Evolutionary conservation across 2,329 filamentous ascomycete genomes (phyloP).

Genomic region (Trichoderma sp.): DNA sequence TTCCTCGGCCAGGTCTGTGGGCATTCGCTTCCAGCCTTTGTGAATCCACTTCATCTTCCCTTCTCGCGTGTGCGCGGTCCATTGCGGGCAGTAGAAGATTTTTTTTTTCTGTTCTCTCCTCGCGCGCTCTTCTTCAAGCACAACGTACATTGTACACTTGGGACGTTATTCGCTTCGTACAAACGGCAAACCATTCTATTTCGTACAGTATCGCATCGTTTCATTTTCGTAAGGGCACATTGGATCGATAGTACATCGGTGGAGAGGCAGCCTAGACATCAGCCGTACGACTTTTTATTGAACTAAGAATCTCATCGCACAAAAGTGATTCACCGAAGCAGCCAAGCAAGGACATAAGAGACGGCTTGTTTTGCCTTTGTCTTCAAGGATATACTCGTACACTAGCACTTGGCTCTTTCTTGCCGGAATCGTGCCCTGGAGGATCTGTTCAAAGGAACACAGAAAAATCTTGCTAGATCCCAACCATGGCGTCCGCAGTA

Average conservation of each 20-base stretch:
- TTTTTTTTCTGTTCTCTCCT: slow-evolving; percentile 23
- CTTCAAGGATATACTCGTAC: slow-evolving; percentile 14
- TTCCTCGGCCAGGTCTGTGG: slow-evolving; percentile 11
- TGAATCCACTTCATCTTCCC: slow-evolving; percentile 22
- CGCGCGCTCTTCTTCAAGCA: slow-evolving; percentile 24
- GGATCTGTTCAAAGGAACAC: slow-evolving; percentile 6
- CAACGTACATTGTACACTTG: slow-evolving; percentile 28
- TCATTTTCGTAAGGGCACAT: slow-evolving; percentile 24
- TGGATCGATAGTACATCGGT: slow-evolving; percentile 24
- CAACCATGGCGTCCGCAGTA: slow-evolving; percentile 81
- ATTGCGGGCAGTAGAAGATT: slow-evolving; percentile 30
- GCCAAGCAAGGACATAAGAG: slow-evolving; percentile 5
- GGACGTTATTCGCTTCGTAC: slow-evolving; percentile 27
- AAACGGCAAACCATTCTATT: slow-evolving; percentile 20
- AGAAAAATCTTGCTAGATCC: slow-evolving; percentile 29
- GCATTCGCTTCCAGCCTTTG: slow-evolving; percentile 24
- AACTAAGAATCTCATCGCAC: slow-evolving; percentile 23
- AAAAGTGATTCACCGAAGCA: slow-evolving; percentile 24
- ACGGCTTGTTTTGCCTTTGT: slow-evolving; percentile 14
- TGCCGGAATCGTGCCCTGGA: slow-evolving; percentile 2
- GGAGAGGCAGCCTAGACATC: slow-evolving; percentile 22
- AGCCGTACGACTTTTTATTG: slow-evolving; percentile 20
- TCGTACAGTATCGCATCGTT: slow-evolving; percentile 26
- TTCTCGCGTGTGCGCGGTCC: slow-evolving; percentile 25
- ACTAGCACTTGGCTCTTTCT: slow-evolving; percentile 13